These are phyloP conservation scores for Phytophthora sp. DNA, from an alignment of 352 stramenopile species.

Conservation along the genomic window DNA sequence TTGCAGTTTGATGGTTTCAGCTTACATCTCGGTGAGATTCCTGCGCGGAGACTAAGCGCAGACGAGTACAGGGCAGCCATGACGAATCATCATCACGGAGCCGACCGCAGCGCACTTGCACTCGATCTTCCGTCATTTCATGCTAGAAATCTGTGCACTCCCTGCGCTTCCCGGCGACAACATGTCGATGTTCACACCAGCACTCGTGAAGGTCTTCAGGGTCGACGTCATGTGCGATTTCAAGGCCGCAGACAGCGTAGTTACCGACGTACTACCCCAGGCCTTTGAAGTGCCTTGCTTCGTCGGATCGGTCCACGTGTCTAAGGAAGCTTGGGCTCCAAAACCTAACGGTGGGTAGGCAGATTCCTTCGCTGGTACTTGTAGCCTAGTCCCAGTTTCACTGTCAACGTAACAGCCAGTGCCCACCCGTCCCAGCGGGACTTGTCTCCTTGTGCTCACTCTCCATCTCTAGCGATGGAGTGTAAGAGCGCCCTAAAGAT, in stretches of 20 bases:
- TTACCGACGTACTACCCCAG: slow-evolving; percentile 35
- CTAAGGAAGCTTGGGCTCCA: slow-evolving; percentile 42
- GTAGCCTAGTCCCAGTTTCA: not conserved
- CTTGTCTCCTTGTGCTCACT: not conserved
- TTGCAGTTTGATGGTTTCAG: no score
- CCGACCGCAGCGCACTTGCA: slow-evolving; percentile 34
- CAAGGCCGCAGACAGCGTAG: slow-evolving; percentile 24
- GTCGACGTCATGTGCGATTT: slow-evolving; percentile 40
- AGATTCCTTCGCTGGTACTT: not conserved
- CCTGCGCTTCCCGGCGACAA: slow-evolving; percentile 42
- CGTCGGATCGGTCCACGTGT: slow-evolving; percentile 42
- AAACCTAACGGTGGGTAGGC: not conserved
- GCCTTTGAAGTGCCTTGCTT: slow-evolving; percentile 32
- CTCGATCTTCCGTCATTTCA: slow-evolving; percentile 37
- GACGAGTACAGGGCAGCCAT: no score
- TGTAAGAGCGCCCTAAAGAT: slow-evolving; percentile 22
- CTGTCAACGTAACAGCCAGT: not conserved
- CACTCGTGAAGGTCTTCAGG: slow-evolving; percentile 38
- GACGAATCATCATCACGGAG: no score
- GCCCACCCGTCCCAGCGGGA: not conserved
- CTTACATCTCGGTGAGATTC: no score
- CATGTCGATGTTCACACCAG: slow-evolving; percentile 37
- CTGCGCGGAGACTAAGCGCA: no score
- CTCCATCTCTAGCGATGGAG: slow-evolving; percentile 3
- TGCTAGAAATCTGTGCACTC: no score